These are phyloP conservation scores for Fusarium sp. DNA, from an alignment of 2,329 filamentous ascomycete species.

Conservation along the genomic window DNA sequence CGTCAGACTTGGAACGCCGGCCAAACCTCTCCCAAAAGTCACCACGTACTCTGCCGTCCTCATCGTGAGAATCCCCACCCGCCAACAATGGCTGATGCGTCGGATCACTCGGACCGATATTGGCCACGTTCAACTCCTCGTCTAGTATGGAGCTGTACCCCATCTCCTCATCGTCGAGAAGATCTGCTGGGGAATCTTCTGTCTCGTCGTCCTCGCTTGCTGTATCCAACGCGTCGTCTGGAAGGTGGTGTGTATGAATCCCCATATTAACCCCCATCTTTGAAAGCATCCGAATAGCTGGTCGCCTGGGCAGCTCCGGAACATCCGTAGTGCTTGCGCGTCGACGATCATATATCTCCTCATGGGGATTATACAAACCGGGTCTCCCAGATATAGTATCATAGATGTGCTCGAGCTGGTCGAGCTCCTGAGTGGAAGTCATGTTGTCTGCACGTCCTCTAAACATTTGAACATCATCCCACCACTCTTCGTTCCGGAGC, in stretches of 20 bases:
- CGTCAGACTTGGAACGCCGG: constrained; percentile 29
- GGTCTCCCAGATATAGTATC: constrained; percentile 59
- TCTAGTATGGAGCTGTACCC: constrained; percentile 35
- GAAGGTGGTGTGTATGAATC: constrained; percentile 81
- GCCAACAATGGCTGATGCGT: constrained; percentile 44
- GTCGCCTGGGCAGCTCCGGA: constrained; percentile 71
- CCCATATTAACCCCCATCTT: constrained; percentile 76
- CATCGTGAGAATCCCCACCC: constrained; percentile 14
- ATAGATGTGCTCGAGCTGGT: constrained; percentile 60
- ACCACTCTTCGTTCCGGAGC: constrained; percentile 82
- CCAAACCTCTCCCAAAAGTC: constrained; percentile 35
- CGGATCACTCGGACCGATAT: constrained; percentile 26
- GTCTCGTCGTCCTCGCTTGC: constrained; percentile 51
- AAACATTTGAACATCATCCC: constrained; percentile 77
- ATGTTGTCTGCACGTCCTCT: constrained; percentile 58
- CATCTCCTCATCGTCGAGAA: constrained; percentile 51
- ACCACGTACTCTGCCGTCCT: constrained; percentile 21
- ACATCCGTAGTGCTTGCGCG: constrained; percentile 70
- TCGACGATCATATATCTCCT: constrained; percentile 50
- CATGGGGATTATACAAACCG: constrained; percentile 61
- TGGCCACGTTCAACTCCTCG: constrained; percentile 50
- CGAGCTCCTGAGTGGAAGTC: constrained; percentile 59
- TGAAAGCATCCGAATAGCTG: constrained; percentile 64
- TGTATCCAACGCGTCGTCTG: constrained; percentile 69
- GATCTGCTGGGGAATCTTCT: constrained; percentile 51